Evolutionary conservation across 768 basidiomycete genomes (phyloP).

Genomic region (Sistotremastrum niveocremeum): DNA sequence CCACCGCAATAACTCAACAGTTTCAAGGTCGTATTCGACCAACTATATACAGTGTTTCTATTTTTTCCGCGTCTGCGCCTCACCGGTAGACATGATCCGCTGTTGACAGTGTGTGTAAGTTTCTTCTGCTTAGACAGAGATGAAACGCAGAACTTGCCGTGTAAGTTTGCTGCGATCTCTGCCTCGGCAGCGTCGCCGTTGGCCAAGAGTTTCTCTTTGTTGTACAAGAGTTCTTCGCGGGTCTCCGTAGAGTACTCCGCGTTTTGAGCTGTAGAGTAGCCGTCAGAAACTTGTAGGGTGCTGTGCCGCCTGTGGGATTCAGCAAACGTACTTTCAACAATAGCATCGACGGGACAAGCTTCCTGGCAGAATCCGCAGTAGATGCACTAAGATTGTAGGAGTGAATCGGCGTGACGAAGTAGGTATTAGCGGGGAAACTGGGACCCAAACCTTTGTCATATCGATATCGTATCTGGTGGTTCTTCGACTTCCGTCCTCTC

Average conservation of each 20-base stretch:
- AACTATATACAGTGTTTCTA: no score
- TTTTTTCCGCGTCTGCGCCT: constrained; percentile 8
- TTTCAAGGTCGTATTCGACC: no score
- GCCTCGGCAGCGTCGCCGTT: constrained; percentile 96
- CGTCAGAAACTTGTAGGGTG: background rate
- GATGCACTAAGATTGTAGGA: constrained; percentile 51
- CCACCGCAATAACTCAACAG: no score
- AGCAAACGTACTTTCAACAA: constrained; percentile 79
- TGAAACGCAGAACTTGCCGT: constrained; percentile 33
- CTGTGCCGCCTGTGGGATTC: background rate
- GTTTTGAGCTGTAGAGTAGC: constrained; percentile 62
- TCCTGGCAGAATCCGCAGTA: constrained; percentile 99
- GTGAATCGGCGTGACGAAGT: background rate
- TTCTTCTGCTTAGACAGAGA: background rate
- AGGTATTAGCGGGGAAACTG: no score
- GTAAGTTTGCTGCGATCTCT: constrained; percentile 90
- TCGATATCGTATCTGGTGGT: constrained; percentile 87
- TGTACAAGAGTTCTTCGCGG: constrained; percentile 94
- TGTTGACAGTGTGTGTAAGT: constrained; percentile 16
- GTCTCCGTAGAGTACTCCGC: constrained; percentile 97
- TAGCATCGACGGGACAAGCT: constrained; percentile 98
- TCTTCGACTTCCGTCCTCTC: constrained; percentile 87
- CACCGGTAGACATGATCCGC: constrained; percentile 84
- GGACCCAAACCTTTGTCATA: constrained; percentile 4
- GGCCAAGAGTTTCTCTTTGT: constrained; percentile 95